Evolutionary conservation across 495 filamentous ascomycete genomes (phyloP).

Genomic region (Cryomyces minteri): DNA sequence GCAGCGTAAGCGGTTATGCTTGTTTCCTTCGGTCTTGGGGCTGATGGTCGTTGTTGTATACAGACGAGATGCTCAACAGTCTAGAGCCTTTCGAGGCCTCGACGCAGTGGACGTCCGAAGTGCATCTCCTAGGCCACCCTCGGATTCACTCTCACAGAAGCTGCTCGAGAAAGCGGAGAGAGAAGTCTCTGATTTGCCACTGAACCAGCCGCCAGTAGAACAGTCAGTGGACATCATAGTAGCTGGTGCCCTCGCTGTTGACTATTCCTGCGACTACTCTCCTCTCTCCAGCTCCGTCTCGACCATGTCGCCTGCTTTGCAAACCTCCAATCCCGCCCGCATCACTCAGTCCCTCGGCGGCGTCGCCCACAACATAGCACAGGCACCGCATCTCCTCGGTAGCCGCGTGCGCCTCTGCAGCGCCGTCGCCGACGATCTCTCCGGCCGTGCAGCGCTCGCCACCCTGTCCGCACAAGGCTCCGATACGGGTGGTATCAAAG

Average conservation of each 20-base stretch:
- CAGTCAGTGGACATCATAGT: constrained; percentile 45
- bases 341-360: constrained; percentile 76
- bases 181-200: too few relatives aligned
- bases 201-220: too few relatives aligned
- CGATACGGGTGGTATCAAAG: constrained; percentile 39
- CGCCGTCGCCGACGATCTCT: constrained; percentile 56
- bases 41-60: constrained; percentile 5
- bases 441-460: constrained; percentile 50
- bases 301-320: constrained; percentile 30
- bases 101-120: too few relatives aligned
- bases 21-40: not conserved
- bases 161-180: too few relatives aligned
- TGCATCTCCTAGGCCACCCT: too few relatives aligned
- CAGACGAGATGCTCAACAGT: too few relatives aligned
- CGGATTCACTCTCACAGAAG: too few relatives aligned
- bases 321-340: constrained; percentile 73
- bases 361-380: constrained; percentile 86
- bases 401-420: constrained; percentile 49
- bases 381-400: constrained; percentile 48
- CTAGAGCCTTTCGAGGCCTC: too few relatives aligned
- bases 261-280: constrained; percentile 65
- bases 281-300: constrained; percentile 19
- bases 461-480: constrained; percentile 43
- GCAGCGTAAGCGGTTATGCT: too few relatives aligned
- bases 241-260: constrained; percentile 75